Percentiles rank a stretch among this genome's conserved stretches.
phyloP scores from a whole-genome alignment of 2,329 filamentous ascomycete species.

The Rutstroemia sp. region DNA sequence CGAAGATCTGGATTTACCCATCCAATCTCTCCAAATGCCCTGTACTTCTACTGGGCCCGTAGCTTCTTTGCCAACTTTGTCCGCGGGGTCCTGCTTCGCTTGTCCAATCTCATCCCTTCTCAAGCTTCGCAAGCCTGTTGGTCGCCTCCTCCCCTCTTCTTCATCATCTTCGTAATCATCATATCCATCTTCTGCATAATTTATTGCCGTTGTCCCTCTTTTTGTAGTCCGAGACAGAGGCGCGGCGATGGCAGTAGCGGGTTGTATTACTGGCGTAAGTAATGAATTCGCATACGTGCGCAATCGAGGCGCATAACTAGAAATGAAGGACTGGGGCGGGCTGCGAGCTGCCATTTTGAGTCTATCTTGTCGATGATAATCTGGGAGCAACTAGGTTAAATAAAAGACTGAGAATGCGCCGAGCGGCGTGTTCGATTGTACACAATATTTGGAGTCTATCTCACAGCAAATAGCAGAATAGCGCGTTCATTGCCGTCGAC shows the following conservation, averaged over 20 bases:
- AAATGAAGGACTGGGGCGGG: conserved; percentile 79
- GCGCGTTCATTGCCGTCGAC: neutral
- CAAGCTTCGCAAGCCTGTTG: conserved; percentile 76
- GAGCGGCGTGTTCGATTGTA: neutral
- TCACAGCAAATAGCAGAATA: neutral
- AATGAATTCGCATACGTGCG: conserved; percentile 89
- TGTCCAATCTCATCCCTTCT: conserved; percentile 66
- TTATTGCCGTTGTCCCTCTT: conserved; percentile 91
- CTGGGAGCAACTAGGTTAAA: neutral
- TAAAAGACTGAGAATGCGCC: neutral
- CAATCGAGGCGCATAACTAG: conserved; percentile 84
- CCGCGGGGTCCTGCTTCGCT: conserved; percentile 56
- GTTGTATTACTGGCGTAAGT: conserved; percentile 73
- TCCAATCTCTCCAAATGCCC: conserved; percentile 93
- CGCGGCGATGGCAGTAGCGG: conserved; percentile 55
- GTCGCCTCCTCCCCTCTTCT: conserved; percentile 57
- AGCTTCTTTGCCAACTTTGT: conserved; percentile 80
- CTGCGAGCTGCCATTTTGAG: conserved; percentile 24
- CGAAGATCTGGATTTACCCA: conserved; percentile 61
- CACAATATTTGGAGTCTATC: neutral
- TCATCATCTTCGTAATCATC: conserved; percentile 78
- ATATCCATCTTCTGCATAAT: conserved; percentile 94
- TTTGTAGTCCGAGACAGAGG: conserved; percentile 82
- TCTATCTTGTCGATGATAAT: neutral
- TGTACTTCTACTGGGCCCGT: conserved; percentile 73